Conservation (phyloP, 345 rosid species). For the Leavenworthia alabamica region DNA sequence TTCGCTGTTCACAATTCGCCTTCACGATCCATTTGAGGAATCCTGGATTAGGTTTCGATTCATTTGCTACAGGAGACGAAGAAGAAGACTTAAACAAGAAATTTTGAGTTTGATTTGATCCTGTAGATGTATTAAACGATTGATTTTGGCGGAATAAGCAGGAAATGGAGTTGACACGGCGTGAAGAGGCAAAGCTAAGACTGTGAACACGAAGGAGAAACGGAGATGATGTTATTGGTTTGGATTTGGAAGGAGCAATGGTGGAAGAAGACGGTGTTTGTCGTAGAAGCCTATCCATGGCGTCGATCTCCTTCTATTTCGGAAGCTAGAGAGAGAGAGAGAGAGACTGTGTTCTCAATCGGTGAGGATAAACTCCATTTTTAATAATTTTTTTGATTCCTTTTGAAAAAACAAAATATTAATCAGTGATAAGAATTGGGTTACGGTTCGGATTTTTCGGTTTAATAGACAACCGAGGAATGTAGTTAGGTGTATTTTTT, state of each 20-base stretch:
- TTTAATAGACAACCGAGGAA: no score
- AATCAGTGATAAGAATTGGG: not conserved
- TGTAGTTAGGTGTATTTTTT: no score
- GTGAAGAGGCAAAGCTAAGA: conserved; percentile 26
- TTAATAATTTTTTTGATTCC: not conserved
- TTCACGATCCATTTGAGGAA: conserved; percentile 26
- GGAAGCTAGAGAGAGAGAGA: conserved; percentile 6
- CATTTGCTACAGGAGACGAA: conserved; percentile 26
- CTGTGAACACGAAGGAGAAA: conserved; percentile 26
- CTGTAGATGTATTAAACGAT: conserved; percentile 6
- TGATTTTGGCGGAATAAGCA: conserved; percentile 36
- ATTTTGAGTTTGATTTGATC: not conserved
- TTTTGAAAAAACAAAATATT: not conserved
- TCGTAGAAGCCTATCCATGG: conserved; percentile 90
- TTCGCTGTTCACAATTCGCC: conserved; percentile 30
- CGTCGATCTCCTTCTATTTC: conserved; percentile 12
- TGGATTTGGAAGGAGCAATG: conserved; percentile 34
- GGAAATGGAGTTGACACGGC: conserved; percentile 40
- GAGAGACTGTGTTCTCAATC: not conserved
- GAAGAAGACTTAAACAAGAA: not conserved
- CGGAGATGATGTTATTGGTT: conserved; percentile 31
- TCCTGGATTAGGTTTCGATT: conserved; percentile 30
- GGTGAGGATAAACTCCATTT: conserved; percentile 18
- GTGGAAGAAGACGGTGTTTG: conserved; percentile 46
- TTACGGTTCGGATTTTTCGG: no score